Conservation (phyloP, 306 rosid species). For the Cucurbita argyrosperma region DNA sequence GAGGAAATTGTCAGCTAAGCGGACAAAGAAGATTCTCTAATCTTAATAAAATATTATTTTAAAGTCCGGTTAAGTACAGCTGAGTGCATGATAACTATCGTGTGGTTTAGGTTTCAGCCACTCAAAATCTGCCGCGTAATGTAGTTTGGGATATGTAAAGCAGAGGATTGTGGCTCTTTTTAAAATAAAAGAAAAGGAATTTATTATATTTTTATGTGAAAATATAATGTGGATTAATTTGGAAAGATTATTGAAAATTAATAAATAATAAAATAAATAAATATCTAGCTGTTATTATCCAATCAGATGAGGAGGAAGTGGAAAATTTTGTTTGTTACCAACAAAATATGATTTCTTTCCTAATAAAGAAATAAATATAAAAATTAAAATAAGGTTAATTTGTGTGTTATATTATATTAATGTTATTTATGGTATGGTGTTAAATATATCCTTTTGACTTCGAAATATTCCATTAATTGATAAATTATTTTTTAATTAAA, state of each 20-base stretch:
- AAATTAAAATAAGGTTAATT: not conserved
- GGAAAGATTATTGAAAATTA: not conserved
- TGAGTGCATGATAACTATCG: not conserved
- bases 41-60: not conserved
- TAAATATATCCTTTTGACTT: not conserved
- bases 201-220: not conserved
- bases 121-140: not conserved
- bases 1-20: not conserved
- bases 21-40: not conserved
- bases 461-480: not conserved
- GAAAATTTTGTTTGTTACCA: not conserved
- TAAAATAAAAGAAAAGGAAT: not conserved
- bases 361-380: not conserved
- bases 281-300: not conserved
- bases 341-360: not conserved
- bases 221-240: not conserved
- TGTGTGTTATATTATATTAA: not conserved
- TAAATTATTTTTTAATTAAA: not conserved
- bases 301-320: not conserved
- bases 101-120: rapidly evolving
- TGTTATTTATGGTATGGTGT: not conserved
- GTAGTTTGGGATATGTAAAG: too few relatives aligned
- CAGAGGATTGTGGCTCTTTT: not conserved
- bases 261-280: not conserved
- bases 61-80: not conserved